These are phyloP conservation scores for Chlamydomonas asymmetrica DNA, from an alignment of 139 green algal species.

Conservation along the genomic window DNA sequence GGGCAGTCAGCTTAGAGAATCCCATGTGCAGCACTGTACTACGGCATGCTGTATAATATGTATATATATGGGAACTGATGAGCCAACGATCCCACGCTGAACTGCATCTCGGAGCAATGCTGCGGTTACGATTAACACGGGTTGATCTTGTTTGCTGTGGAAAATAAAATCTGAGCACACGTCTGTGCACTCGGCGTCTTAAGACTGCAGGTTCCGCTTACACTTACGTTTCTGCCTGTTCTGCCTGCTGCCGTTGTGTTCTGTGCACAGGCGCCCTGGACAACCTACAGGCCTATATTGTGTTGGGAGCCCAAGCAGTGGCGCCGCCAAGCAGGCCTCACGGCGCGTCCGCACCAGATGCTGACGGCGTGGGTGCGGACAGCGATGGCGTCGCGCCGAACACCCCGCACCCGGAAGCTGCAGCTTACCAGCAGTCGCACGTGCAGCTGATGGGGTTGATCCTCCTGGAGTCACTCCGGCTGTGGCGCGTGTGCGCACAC, in stretches of 20 bases:
- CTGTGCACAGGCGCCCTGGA: slow-evolving; percentile 18
- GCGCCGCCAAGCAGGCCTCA: slow-evolving; percentile 4
- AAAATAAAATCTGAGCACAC: background rate
- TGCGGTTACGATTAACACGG: too few species aligned
- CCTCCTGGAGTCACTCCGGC: slow-evolving; percentile 48
- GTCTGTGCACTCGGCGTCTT: background rate
- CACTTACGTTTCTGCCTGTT: background rate
- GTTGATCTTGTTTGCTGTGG: background rate
- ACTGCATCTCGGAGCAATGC: background rate
- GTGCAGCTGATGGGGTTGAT: slow-evolving; percentile 12
- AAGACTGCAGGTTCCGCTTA: background rate
- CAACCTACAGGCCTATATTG: slow-evolving; percentile 21
- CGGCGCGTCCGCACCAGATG: background rate
- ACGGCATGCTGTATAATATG: too few species aligned
- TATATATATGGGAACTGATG: background rate
- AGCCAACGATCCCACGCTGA: background rate
- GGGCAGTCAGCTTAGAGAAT: slow-evolving; percentile 19
- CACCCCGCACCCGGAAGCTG: background rate
- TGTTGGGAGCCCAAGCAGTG: slow-evolving; percentile 7
- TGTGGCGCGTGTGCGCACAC: slow-evolving; percentile 50
- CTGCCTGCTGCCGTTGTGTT: background rate
- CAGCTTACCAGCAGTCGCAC: background rate
- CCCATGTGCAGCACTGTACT: too few species aligned
- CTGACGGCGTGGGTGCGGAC: background rate
- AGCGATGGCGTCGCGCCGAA: background rate